phyloP scores from a whole-genome alignment of 2,329 filamentous ascomycete genomes.

The Orbilia quercus region DNA sequence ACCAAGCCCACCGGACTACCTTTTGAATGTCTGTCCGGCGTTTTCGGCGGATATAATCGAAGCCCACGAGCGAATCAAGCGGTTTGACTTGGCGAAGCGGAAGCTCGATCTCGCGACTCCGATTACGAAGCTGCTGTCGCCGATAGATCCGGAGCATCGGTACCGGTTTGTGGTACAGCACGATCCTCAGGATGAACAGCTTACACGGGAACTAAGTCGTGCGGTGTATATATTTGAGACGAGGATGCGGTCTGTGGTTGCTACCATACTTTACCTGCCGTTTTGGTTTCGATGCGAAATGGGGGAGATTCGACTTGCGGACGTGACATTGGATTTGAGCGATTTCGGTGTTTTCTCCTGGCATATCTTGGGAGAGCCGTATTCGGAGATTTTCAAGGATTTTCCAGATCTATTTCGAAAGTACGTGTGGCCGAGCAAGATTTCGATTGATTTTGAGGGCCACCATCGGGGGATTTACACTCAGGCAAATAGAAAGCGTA shows the following conservation, averaged over 20 bases:
- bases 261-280: background rate
- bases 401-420: background rate
- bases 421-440: background rate
- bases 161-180: background rate
- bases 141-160: background rate
- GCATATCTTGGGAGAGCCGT: background rate
- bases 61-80: background rate
- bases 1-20: background rate
- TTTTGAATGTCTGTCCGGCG: background rate
- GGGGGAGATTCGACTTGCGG: background rate
- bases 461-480: no score
- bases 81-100: background rate
- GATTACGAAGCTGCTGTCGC: no score
- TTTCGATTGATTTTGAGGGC: background rate
- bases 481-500: background rate
- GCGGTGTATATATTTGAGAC: background rate
- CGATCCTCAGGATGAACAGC: background rate
- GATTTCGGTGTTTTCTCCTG: background rate
- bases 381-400: background rate
- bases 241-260: background rate
- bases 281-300: background rate
- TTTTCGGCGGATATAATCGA: background rate
- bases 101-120: background rate
- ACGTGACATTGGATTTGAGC: background rate
- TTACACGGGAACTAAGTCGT: background rate